Evolutionary conservation across 371 early-diverging fungal genomes (phyloP).

Genomic region (Haplosporangium sp.): DNA sequence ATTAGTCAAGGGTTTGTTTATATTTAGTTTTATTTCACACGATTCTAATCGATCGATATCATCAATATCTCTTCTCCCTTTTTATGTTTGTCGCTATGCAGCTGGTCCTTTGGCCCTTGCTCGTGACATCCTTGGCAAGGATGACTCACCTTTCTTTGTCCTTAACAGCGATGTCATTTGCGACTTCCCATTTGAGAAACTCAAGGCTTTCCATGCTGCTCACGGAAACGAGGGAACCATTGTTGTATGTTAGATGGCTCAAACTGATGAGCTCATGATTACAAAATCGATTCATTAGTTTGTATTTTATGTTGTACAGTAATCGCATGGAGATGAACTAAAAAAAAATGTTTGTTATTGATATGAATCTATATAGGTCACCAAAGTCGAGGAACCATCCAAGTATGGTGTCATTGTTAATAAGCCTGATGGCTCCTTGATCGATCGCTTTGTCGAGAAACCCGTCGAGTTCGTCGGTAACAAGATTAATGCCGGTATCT

Average conservation of each 20-base stretch:
- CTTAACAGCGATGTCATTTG: conserved; percentile 99
- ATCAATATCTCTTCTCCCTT: not conserved
- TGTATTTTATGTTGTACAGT: not conserved
- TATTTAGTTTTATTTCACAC: not conserved
- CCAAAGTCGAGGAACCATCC: conserved; percentile 97
- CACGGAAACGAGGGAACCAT: conserved; percentile 96
- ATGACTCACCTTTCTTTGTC: conserved; percentile 97
- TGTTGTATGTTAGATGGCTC: conserved; percentile 63
- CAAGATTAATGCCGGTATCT: conserved; percentile 99
- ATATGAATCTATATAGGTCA: conserved; percentile 71
- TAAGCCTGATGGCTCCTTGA: conserved; percentile 69
- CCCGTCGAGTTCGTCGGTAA: conserved; percentile 94
- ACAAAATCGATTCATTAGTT: not conserved
- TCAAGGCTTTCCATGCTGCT: conserved; percentile 86
- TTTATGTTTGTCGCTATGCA: not conserved
- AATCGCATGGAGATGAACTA: not conserved
- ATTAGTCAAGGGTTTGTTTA: not conserved
- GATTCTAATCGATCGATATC: not conserved
- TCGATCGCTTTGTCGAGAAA: conserved; percentile 99
- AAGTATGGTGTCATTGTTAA: conserved; percentile 98
- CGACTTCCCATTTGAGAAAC: conserved; percentile 94
- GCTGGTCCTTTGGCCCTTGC: conserved; percentile 99
- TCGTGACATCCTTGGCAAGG: conserved; percentile 88
- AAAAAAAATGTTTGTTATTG: not conserved
- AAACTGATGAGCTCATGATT: not conserved